Percentiles rank a stretch among this genome's conserved stretches.
Conservation (phyloP, 2,329 filamentous ascomycete genomes). For the Clonostachys byssicola region DNA sequence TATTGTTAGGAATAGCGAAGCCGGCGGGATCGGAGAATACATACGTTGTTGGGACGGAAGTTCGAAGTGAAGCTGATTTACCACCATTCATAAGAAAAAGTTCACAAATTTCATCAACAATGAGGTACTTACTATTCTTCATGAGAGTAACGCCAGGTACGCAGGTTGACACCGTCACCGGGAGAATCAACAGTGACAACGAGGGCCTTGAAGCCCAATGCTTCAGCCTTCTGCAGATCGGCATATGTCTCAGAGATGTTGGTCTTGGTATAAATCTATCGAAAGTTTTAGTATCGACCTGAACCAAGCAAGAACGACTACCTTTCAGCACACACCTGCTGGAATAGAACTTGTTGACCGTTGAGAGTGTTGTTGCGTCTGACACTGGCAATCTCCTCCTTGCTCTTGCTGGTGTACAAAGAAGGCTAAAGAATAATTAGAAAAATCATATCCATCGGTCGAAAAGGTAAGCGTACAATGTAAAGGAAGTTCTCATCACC, state of each 20-base stretch:
- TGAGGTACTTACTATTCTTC: background rate
- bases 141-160: slow-evolving; percentile 29
- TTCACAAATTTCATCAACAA: too few relatives aligned
- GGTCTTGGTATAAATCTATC: slow-evolving; percentile 12
- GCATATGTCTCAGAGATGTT: slow-evolving; percentile 25
- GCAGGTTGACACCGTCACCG: slow-evolving; percentile 31
- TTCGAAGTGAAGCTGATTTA: too few relatives aligned
- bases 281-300: background rate
- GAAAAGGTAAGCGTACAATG: slow-evolving; percentile 21
- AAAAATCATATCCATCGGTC: too few relatives aligned
- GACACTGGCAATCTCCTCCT: slow-evolving; percentile 29
- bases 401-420: slow-evolving; percentile 22
- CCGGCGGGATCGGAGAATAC: slow-evolving; percentile 13
- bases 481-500: slow-evolving; percentile 44
- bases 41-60: too few relatives aligned
- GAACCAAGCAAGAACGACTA: too few relatives aligned
- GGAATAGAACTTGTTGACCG: slow-evolving; percentile 29
- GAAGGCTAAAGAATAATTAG: slow-evolving; percentile 16
- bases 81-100: too few relatives aligned
- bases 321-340: slow-evolving; percentile 28
- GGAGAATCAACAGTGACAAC: slow-evolving; percentile 33
- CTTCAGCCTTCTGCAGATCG: slow-evolving; percentile 21
- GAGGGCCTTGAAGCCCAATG: slow-evolving; percentile 25
- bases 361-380: slow-evolving; percentile 19
- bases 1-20: slow-evolving; percentile 16